A percentile compares a stretch with the other conserved stretches of the same genome.
Evolutionary conservation across 495 filamentous ascomycete species (phyloP).

Genomic region (Aspergillus bridgeri): DNA sequence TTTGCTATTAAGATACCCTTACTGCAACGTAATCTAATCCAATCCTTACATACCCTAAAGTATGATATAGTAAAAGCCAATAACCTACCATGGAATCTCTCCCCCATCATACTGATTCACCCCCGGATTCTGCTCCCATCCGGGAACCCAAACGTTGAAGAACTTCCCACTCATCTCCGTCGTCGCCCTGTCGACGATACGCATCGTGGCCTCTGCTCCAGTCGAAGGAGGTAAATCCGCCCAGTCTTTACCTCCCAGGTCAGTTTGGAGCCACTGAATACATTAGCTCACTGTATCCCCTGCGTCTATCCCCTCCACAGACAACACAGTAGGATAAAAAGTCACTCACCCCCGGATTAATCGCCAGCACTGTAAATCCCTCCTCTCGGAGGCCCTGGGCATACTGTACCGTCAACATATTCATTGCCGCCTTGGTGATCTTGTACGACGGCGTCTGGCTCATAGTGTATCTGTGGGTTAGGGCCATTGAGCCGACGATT

Average conservation of each 20-base stretch:
- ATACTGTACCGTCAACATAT: slow-evolving; percentile 38
- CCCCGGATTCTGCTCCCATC: not conserved
- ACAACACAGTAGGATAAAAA: not conserved
- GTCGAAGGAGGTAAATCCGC: slow-evolving; percentile 44
- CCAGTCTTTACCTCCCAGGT: slow-evolving; percentile 37
- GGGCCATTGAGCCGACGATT: slow-evolving; percentile 31
- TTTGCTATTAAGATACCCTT: slow-evolving; percentile 11
- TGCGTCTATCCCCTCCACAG: not conserved
- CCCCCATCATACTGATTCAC: not conserved
- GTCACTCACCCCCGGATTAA: slow-evolving; percentile 41
- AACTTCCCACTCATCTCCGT: not conserved
- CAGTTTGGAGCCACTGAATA: slow-evolving; percentile 48
- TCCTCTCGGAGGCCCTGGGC: slow-evolving; percentile 22
- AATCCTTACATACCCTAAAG: too few relatives aligned
- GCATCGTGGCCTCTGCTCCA: slow-evolving; percentile 42
- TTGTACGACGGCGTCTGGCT: slow-evolving; percentile 35
- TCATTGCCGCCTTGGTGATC: slow-evolving; percentile 41
- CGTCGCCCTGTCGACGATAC: slow-evolving; percentile 28
- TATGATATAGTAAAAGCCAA: too few relatives aligned
- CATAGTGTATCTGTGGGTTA: slow-evolving; percentile 10
- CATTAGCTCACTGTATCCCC: slow-evolving; percentile 4
- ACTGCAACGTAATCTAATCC: slow-evolving; percentile 8
- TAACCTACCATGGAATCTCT: not conserved
- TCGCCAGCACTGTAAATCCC: slow-evolving; percentile 33
- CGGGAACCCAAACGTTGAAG: not conserved